These are phyloP conservation scores for Leptodontidium sp. DNA, from an alignment of 2,329 filamentous ascomycete genomes.

Conservation along the genomic window DNA sequence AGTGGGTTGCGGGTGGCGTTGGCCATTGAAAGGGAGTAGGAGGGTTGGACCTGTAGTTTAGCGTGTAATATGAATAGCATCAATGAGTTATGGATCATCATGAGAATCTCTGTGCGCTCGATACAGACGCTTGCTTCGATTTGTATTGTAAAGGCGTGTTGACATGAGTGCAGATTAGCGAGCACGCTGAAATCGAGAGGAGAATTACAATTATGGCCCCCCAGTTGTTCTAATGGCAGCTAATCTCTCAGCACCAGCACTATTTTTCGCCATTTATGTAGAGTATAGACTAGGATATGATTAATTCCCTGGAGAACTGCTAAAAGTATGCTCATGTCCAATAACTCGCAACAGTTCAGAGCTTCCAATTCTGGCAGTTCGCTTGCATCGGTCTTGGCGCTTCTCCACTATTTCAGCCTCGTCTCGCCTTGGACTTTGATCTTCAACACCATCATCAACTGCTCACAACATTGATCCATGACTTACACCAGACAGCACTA, in stretches of 20 bases:
- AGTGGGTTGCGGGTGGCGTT: conserved; percentile 71
- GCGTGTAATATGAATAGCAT: conserved; percentile 31
- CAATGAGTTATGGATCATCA: conserved; percentile 6
- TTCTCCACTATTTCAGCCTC: conserved; percentile 23
- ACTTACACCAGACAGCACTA: conserved; percentile 43
- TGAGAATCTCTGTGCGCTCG: neutral
- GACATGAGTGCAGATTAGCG: too few species aligned
- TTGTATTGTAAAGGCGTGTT: too few species aligned
- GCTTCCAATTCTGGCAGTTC: neutral
- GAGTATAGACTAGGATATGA: too few species aligned
- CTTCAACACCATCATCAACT: conserved; percentile 26
- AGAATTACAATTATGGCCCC: too few species aligned
- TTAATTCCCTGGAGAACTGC: too few species aligned
- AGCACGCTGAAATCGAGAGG: too few species aligned
- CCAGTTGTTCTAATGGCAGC: too few species aligned
- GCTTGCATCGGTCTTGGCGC: neutral
- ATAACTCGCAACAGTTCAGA: too few species aligned
- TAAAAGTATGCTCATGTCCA: too few species aligned
- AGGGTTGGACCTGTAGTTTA: conserved; percentile 32
- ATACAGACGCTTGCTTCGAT: too few species aligned
- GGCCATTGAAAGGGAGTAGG: conserved; percentile 56
- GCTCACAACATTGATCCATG: conserved; percentile 38
- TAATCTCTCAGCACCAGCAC: too few species aligned
- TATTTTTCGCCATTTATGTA: too few species aligned
- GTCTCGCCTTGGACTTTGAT: neutral